Base-by-base conservation (phyloP, 768 basidiomycete species). In the Chalciporus pseudorubinellus region DNA sequence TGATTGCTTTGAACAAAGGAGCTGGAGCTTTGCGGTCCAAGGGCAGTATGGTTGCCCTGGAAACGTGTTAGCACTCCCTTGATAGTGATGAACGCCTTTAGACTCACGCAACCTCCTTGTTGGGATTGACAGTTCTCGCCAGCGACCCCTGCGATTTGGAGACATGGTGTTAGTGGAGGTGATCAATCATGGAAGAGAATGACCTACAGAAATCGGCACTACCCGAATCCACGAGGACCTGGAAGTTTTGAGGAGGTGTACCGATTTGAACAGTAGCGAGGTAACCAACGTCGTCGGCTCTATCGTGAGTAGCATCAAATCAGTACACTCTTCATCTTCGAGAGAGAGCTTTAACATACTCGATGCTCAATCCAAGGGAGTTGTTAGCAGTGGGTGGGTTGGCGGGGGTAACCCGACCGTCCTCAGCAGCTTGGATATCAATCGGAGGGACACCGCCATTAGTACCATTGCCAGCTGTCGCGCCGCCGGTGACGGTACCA, bases 291-390 rank as follows among this genome's bases (percentile, higher is more conserved):
- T 86, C 83, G 46, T 78, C 60, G 8, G 70, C 73, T 57, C 80
- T 79, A 46, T 21, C 48, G 20, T 18, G 6, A 44, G 21, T 47
- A 48, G 20, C 14, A 21, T 18, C 7, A 45, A 26, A 46, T 60
- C 14, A 59, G 18, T 34, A n/a, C 20, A 28, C 33, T 20, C 31
- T n/a, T 22, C 13, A 16, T 11, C 2, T n/a, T 8, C 44, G 21
- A 12, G 6, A 48, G 4, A 14, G 7, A 34, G 7, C 1, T 9
- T 0, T 36, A 16, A 69, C 83, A 38, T 55, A 88, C 80, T 89
- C 82, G 49, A 91, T 89, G 60, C 81, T 76, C 46, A 91, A 74
- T 7, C 84, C 86, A 36, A 90, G 72, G 34, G 87, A 80, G 62
- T 85, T 72, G 55, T 60, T 65, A 14, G 72, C 63, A 18, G 77